phyloP scores from a whole-genome alignment of 495 filamentous ascomycete genomes.

The Oidiodendron maius region DNA sequence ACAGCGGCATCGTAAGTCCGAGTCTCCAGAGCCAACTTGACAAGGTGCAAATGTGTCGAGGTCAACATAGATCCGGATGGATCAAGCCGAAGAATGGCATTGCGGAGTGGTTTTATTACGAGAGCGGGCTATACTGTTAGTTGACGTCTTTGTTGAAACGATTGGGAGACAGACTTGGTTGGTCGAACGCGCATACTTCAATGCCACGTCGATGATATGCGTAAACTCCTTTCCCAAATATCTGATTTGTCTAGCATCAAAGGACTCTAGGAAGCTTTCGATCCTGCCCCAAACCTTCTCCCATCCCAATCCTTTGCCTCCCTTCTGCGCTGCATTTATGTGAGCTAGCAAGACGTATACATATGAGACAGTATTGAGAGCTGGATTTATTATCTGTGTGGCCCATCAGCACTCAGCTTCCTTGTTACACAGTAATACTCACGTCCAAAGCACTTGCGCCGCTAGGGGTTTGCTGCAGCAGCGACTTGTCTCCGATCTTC shows the following conservation, averaged over 20 bases:
- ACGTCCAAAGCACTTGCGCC: constrained; percentile 33
- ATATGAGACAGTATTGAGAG: constrained; percentile 24
- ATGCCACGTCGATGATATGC: constrained; percentile 43
- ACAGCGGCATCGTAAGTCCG: constrained; percentile 48
- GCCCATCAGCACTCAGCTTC: constrained; percentile 9
- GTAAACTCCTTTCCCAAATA: constrained; percentile 51
- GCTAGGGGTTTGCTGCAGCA: constrained; percentile 25
- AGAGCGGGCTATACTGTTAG: constrained; percentile 19
- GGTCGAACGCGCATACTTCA: constrained; percentile 30
- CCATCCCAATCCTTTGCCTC: constrained; percentile 6
- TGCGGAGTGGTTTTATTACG: constrained; percentile 53
- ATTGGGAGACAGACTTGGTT: constrained; percentile 33
- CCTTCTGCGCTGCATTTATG: constrained; percentile 11
- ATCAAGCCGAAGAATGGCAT: constrained; percentile 68
- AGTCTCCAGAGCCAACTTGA: constrained; percentile 51
- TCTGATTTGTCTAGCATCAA: constrained; percentile 54
- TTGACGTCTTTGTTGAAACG: neutral
- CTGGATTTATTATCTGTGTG: constrained; percentile 21
- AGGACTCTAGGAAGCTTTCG: constrained; percentile 41
- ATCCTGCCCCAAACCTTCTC: constrained; percentile 40
- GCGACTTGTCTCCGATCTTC: constrained; percentile 23
- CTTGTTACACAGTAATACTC: too few relatives aligned
- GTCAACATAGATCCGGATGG: constrained; percentile 67
- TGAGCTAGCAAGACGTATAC: constrained; percentile 18
- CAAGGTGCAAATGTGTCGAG: constrained; percentile 54